These are phyloP conservation scores for Plantago coronopus DNA, from an alignment of 305 asterid species.

Conservation along the genomic window DNA sequence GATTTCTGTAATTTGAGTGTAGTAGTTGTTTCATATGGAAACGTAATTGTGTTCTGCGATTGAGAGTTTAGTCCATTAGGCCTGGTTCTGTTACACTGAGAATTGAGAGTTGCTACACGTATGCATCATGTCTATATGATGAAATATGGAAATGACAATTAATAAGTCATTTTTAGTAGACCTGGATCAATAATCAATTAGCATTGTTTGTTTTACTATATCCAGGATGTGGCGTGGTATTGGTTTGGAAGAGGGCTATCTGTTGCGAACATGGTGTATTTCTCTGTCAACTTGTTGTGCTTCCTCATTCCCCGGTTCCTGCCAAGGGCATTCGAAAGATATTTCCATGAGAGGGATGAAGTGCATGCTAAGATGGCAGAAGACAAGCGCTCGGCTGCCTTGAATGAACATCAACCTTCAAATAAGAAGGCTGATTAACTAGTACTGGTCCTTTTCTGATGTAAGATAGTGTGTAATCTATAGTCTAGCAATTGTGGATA, in stretches of 20 bases:
- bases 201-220: background rate
- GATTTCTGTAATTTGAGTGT: no score
- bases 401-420: constrained; percentile 18
- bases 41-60: no score
- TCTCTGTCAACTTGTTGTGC: constrained; percentile 44
- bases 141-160: no score
- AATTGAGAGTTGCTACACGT: no score
- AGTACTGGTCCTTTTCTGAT: background rate
- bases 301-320: constrained; percentile 70
- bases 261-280: constrained; percentile 45
- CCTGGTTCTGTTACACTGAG: no score
- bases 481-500: no score
- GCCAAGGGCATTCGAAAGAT: constrained; percentile 69
- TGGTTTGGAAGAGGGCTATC: constrained; percentile 76
- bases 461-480: no score
- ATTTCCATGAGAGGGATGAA: constrained; percentile 55
- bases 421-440: constrained; percentile 42
- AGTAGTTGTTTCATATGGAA: no score
- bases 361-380: constrained; percentile 41
- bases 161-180: no score
- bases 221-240: constrained; percentile 60
- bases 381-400: constrained; percentile 36
- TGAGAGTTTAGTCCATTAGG: no score
- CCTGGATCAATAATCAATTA: no score
- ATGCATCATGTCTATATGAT: no score